phyloP scores from a whole-genome alignment of 2,329 filamentous ascomycete species.

The Apiospora malaysiana region DNA sequence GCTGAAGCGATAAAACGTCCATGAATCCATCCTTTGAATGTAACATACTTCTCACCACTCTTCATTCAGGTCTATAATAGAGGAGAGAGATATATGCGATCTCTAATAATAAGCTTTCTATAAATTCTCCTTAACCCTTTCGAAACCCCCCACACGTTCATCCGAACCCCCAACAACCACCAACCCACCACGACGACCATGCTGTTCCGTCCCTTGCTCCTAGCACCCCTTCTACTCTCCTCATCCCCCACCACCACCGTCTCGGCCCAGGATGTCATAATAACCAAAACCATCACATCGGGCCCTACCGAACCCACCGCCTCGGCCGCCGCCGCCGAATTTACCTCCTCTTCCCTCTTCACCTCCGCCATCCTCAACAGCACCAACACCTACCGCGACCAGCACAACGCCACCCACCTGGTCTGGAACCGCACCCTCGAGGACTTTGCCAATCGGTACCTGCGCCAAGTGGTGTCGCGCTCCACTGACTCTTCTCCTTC shows the following conservation, averaged over 20 bases:
- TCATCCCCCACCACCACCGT: slow-evolving; percentile 32
- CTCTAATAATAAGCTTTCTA: neutral
- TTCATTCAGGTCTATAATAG: neutral
- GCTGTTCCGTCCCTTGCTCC: neutral
- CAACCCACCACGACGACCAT: neutral
- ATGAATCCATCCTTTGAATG: neutral
- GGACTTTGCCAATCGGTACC: slow-evolving; percentile 58
- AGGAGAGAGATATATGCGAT: neutral
- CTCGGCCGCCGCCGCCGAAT: slow-evolving; percentile 37
- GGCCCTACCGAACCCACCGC: slow-evolving; percentile 30
- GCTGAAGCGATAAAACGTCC: neutral
- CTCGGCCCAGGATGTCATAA: slow-evolving; percentile 27
- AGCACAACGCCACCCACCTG: slow-evolving; percentile 65
- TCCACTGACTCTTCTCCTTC: neutral
- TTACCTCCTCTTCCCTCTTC: slow-evolving; percentile 46
- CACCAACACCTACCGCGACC: slow-evolving; percentile 68
- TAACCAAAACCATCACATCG: slow-evolving; percentile 30
- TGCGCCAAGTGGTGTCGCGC: slow-evolving; percentile 34
- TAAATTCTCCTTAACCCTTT: too few species aligned
- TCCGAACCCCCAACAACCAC: neutral
- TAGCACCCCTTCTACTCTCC: neutral
- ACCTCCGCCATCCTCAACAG: slow-evolving; percentile 64
- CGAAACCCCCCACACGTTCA: neutral
- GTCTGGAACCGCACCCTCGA: slow-evolving; percentile 70
- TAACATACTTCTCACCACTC: neutral